Percentiles rank a stretch among this genome's conserved stretches.
phyloP scores from a whole-genome alignment of 1,139 yeast genomes.

The Debaryomycetaceae sp. region DNA sequence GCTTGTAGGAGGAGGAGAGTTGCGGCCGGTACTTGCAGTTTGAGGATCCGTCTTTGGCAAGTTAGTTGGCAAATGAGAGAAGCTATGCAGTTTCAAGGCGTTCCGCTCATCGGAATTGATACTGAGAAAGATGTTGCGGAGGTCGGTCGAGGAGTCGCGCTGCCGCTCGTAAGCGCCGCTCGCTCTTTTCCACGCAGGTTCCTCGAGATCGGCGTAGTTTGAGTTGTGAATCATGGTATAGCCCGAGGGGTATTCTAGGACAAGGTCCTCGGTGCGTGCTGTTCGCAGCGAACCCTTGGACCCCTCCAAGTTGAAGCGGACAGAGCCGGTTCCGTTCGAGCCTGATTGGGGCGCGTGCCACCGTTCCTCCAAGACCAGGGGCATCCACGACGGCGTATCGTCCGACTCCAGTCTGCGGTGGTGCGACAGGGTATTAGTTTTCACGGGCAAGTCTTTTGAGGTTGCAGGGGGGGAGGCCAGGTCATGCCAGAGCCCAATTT shows the following conservation, averaged over 20 bases:
- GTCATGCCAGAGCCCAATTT: conserved; percentile 9
- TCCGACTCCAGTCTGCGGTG: conserved; percentile 6
- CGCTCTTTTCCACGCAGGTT: conserved; percentile 31
- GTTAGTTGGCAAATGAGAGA: no score
- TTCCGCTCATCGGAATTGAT: conserved; percentile 6
- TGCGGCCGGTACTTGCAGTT: no score
- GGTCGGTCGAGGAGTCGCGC: conserved; percentile 18
- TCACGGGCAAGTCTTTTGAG: conserved; percentile 2
- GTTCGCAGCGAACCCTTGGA: conserved; percentile 1
- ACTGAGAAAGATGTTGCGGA: conserved; percentile 22
- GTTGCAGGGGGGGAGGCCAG: not conserved
- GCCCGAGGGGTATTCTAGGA: conserved; percentile 14
- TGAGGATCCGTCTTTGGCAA: no score
- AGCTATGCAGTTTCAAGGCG: not conserved
- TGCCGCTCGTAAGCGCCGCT: conserved; percentile 18
- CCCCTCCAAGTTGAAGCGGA: conserved; percentile 12
- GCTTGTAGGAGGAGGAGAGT: no score
- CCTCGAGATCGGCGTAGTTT: conserved; percentile 10
- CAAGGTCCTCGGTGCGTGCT: conserved; percentile 4
- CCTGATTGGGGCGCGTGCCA: conserved; percentile 17
- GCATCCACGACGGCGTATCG: conserved; percentile 38
- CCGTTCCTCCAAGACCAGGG: conserved; percentile 24
- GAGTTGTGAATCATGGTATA: conserved; percentile 30
- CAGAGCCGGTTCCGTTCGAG: conserved; percentile 11
- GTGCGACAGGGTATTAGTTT: not conserved